Conservation (phyloP, 2,329 filamentous ascomycete genomes). For the Colletotrichum acutatum region DNA sequence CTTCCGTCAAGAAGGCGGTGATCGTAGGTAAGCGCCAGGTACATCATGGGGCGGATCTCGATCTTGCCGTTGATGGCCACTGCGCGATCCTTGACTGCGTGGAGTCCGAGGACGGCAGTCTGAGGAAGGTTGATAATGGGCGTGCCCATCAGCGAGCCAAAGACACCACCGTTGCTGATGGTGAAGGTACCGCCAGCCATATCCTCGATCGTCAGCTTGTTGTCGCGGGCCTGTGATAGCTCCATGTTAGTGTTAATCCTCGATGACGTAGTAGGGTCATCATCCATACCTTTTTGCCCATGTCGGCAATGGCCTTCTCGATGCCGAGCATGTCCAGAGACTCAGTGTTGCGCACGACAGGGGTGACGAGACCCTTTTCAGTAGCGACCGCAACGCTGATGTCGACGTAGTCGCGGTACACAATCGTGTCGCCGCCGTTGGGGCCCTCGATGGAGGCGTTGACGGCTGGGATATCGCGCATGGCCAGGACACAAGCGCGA, state of each 20-base stretch:
- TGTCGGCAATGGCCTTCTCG: constrained; percentile 89
- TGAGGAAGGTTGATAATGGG: constrained; percentile 98
- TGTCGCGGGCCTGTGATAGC: constrained; percentile 79
- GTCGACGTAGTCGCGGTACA: constrained; percentile 98
- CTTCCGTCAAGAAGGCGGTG: constrained; percentile 94
- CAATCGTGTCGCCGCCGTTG: constrained; percentile 94
- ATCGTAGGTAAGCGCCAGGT: constrained; percentile 96
- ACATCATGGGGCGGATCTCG: constrained; percentile 99
- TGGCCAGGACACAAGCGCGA: constrained; percentile 87
- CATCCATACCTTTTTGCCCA: constrained; percentile 86
- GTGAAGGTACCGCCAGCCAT: constrained; percentile 99
- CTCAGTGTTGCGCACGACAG: constrained; percentile 94
- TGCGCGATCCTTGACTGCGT: constrained; percentile 95
- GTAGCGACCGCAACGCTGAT: constrained; percentile 97
- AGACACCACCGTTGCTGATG: constrained; percentile 97
- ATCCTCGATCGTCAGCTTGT: constrained; percentile 97
- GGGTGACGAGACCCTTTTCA: constrained; percentile 96
- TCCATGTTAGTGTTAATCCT: constrained; percentile 17
- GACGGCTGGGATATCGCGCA: constrained; percentile 93
- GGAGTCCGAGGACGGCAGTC: constrained; percentile 89
- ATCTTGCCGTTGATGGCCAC: constrained; percentile 93
- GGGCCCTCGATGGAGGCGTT: constrained; percentile 98
- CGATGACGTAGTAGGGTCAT: constrained; percentile 10
- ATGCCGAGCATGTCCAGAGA: constrained; percentile 87
- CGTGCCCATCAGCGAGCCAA: constrained; percentile 96